These are phyloP conservation scores for Waltiozyma sp. DNA, from an alignment of 1,139 yeast genomes.

Conservation along the genomic window DNA sequence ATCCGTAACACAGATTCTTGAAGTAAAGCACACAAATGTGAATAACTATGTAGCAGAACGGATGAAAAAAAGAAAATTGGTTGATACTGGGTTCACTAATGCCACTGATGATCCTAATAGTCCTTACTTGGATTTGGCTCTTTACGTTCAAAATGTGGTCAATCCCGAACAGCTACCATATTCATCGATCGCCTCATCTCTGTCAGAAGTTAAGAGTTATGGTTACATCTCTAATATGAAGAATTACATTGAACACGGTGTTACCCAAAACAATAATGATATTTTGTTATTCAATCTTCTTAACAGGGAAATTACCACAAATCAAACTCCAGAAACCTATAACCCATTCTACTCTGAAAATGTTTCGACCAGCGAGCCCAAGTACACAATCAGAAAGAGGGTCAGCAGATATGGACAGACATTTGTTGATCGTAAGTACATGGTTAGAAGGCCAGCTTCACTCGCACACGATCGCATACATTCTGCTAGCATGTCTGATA, in stretches of 20 bases:
- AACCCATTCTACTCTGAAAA: constrained; percentile 22
- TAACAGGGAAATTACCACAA: constrained; percentile 20
- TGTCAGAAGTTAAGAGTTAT: constrained; percentile 58
- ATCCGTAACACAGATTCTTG: constrained; percentile 65
- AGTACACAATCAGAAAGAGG: constrained; percentile 62
- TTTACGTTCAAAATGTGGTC: constrained; percentile 35
- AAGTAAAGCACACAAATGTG: constrained; percentile 70
- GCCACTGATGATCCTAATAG: constrained; percentile 85
- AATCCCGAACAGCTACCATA: constrained; percentile 65
- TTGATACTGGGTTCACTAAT: constrained; percentile 65
- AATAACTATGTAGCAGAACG: constrained; percentile 76
- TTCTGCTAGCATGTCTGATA: constrained; percentile 10
- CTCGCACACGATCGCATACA: constrained; percentile 18
- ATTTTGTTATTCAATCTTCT: constrained; percentile 17
- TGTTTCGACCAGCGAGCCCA: constrained; percentile 33
- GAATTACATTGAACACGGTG: constrained; percentile 13
- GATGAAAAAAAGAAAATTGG: constrained; percentile 58
- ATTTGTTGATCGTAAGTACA: constrained; percentile 62
- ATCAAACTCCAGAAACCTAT: constrained; percentile 30
- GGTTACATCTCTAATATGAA: constrained; percentile 29
- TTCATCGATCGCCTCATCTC: constrained; percentile 68
- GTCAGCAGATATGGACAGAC: constrained; percentile 61
- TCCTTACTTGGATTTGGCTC: constrained; percentile 69
- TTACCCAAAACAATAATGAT: constrained; percentile 9
- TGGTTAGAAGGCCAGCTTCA: constrained; percentile 24